Percentiles rank a stretch among this genome's conserved stretches.
These are phyloP conservation scores for Zasmidium angulare DNA, from an alignment of 2,329 filamentous ascomycete genomes.

Conservation along the genomic window DNA sequence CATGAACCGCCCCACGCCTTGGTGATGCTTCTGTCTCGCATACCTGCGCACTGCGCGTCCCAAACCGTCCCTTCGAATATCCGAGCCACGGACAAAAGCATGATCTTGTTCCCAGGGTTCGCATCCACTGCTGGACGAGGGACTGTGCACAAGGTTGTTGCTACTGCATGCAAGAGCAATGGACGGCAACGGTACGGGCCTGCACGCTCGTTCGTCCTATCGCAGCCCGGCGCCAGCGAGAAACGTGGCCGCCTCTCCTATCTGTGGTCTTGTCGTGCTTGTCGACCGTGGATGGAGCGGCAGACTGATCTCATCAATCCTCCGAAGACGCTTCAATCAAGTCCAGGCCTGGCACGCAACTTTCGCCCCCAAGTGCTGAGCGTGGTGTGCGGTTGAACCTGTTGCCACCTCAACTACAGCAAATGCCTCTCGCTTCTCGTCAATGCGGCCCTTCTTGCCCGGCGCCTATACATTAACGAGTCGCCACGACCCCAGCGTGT, in stretches of 20 bases:
- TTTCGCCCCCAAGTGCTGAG: background rate
- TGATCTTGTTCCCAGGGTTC: background rate
- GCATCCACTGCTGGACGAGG: background rate
- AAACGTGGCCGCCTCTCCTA: background rate
- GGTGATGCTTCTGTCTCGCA: background rate
- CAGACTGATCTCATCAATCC: background rate
- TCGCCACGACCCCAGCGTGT: constrained; percentile 1
- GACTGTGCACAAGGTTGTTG: background rate
- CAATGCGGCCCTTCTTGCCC: background rate
- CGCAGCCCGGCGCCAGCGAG: background rate
- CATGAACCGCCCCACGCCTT: background rate
- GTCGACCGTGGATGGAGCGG: background rate
- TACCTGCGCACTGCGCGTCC: background rate
- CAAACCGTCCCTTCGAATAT: background rate
- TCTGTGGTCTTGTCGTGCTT: too few relatives aligned
- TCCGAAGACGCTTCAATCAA: background rate
- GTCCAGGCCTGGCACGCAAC: background rate
- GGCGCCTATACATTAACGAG: too few relatives aligned
- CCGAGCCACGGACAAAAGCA: background rate
- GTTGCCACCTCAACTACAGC: constrained; percentile 4
- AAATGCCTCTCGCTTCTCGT: background rate
- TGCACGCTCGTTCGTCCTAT: background rate
- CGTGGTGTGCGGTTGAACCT: background rate
- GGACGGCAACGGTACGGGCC: background rate
- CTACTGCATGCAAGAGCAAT: background rate